These are phyloP conservation scores for Clarireedia hainanense DNA, from an alignment of 2,329 filamentous ascomycete genomes.

Conservation along the genomic window DNA sequence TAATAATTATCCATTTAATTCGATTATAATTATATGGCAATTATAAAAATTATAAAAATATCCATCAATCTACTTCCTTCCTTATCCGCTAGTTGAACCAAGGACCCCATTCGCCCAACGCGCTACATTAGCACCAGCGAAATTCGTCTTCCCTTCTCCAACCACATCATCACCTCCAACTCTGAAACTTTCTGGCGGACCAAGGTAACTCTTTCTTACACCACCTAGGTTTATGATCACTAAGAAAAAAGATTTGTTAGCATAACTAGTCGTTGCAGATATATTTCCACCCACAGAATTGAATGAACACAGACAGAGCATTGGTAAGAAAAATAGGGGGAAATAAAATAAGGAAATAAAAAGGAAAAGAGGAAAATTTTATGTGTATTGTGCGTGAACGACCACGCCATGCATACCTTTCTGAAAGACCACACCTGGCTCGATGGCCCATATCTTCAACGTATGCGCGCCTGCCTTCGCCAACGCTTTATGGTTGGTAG, in stretches of 20 bases:
- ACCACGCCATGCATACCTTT: conserved; percentile 19
- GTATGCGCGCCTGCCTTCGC: conserved; percentile 23
- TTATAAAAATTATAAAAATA: neutral
- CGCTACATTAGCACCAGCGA: conserved; percentile 10
- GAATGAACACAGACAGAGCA: neutral
- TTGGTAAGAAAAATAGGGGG: neutral
- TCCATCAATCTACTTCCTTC: neutral
- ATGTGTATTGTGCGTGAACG: too few species aligned
- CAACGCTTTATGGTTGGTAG: conserved; percentile 21
- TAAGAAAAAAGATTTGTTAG: neutral
- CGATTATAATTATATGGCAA: too few species aligned
- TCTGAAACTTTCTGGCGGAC: conserved; percentile 33
- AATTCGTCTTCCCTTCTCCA: conserved; percentile 18
- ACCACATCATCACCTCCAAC: conserved; percentile 14
- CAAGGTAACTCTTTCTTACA: conserved; percentile 33
- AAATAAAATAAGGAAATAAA: neutral
- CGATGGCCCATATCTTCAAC: conserved; percentile 30
- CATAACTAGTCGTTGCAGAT: too few species aligned
- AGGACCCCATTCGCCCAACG: conserved; percentile 1
- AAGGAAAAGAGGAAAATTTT: neutral
- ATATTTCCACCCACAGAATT: too few species aligned
- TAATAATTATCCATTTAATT: too few species aligned
- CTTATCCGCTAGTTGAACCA: neutral
- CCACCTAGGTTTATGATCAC: conserved; percentile 35
- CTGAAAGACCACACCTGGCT: conserved; percentile 32